Base-by-base conservation (phyloP, 768 basidiomycete genomes). In the Xanthoconium stramineum region DNA sequence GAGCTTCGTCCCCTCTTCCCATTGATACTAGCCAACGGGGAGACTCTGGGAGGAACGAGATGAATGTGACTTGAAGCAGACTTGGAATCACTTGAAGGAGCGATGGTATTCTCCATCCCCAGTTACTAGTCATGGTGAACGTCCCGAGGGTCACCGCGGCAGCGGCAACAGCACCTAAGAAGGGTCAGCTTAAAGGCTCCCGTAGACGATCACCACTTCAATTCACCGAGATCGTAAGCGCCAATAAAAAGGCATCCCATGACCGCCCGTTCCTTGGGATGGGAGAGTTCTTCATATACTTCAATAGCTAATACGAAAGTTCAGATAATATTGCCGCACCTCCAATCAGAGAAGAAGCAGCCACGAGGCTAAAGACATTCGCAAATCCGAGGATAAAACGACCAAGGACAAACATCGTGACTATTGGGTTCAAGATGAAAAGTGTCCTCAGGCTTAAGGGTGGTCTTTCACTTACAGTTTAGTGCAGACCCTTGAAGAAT, bases 41-140 rank as follows among this genome's bases (percentile, higher is more conserved):
- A n/a, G n/a, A n/a, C n/a, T n/a, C n/a, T n/a, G n/a, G n/a, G n/a
- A n/a, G n/a, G 63, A 83, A 80, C 64, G 70, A 78, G 51, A 86
- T 75, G 66, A 87, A 83, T 29, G 59, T 55, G 43, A n/a, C n/a
- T n/a, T n/a, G n/a, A n/a, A n/a, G n/a, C n/a, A n/a, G n/a, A n/a
- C n/a, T n/a, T n/a, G n/a, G n/a, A n/a, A n/a, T n/a, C n/a, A n/a
- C n/a, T n/a, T n/a, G n/a, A n/a, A n/a, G n/a, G n/a, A n/a, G n/a
- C 1, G 56, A 56, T 0, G 83, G 85, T 24, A 86, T 83, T 20
- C 85, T 76, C 85, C 85, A 86, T 8, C 79, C 82, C 83, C 83
- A 85, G 61, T 82, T 76, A 51, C 63, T 79, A n/a, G n/a, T n/a
- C n/a, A n/a, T n/a, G n/a, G n/a, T n/a, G n/a, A n/a, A n/a, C n/a